Conservation (phyloP, 2,329 filamentous ascomycete genomes). For the Exophiala phaeomuriformis region DNA sequence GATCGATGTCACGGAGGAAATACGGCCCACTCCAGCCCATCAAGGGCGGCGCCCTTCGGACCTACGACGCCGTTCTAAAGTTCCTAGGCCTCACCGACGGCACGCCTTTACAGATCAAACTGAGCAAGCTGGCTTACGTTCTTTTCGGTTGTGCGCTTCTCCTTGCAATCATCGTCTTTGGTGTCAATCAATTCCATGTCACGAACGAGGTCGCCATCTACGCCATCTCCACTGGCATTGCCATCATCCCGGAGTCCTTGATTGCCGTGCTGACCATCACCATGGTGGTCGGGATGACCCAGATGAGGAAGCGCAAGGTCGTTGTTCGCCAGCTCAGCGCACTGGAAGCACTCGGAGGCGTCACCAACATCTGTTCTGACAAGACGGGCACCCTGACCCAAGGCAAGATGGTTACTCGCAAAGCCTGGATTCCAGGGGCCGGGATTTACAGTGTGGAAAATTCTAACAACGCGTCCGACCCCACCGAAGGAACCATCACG, state of each 20-base stretch:
- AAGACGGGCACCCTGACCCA: conserved; percentile 51
- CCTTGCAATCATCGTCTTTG: conserved; percentile 56
- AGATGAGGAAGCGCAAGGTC: conserved; percentile 48
- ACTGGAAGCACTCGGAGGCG: conserved; percentile 51
- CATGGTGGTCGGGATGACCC: conserved; percentile 50
- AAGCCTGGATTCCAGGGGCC: conserved; percentile 49
- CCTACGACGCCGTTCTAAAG: conserved; percentile 44
- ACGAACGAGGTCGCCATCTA: conserved; percentile 55
- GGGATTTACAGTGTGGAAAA: conserved; percentile 48
- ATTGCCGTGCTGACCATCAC: conserved; percentile 58
- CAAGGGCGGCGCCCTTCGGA: conserved; percentile 45
- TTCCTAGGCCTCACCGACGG: conserved; percentile 59
- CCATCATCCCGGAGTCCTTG: conserved; percentile 57
- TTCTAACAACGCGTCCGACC: conserved; percentile 49
- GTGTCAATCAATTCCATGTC: conserved; percentile 50
- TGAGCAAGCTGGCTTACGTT: conserved; percentile 75
- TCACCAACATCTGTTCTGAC: conserved; percentile 53
- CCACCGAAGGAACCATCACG: conserved; percentile 45
- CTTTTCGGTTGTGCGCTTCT: conserved; percentile 66
- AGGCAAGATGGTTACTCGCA: conserved; percentile 55
- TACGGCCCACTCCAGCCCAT: conserved; percentile 41
- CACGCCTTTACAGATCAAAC: conserved; percentile 75
- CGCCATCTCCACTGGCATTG: conserved; percentile 51
- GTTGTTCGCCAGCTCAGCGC: conserved; percentile 49
- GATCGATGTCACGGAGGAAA: conserved; percentile 42